phyloP scores from a whole-genome alignment of 2,329 filamentous ascomycete genomes.

The Monosporascus sp. region DNA sequence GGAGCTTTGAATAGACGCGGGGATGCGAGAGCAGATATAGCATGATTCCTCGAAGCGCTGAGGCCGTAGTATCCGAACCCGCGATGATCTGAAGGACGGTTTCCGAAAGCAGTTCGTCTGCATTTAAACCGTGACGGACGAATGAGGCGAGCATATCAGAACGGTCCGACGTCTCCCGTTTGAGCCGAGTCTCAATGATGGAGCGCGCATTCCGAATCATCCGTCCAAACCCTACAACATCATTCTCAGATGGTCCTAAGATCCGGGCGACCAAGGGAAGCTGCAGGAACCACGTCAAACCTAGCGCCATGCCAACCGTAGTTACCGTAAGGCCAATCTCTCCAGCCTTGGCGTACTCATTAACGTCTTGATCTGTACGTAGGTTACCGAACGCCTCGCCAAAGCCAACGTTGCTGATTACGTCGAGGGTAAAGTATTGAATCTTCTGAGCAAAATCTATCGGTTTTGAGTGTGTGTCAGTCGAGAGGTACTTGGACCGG shows the following conservation, averaged over 20 bases:
- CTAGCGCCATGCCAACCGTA: conserved; percentile 27
- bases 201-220: too few species aligned
- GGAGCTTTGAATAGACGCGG: conserved; percentile 35
- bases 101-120: conserved; percentile 25
- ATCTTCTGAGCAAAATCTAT: conserved; percentile 44
- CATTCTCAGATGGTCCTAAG: neutral
- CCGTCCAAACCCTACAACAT: neutral
- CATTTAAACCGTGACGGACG: conserved; percentile 19
- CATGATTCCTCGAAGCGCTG: conserved; percentile 40
- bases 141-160: conserved; percentile 28
- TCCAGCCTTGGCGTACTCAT: conserved; percentile 30
- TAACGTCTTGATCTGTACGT: conserved; percentile 37
- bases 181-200: neutral
- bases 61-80: conserved; percentile 52
- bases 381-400: conserved; percentile 47
- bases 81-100: conserved; percentile 38
- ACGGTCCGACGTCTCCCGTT: neutral
- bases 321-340: conserved; percentile 4
- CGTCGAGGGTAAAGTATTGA: conserved; percentile 49
- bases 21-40: conserved; percentile 44
- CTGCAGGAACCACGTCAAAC: conserved; percentile 21
- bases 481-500: conserved; percentile 33
- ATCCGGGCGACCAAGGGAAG: neutral
- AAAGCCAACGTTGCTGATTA: conserved; percentile 46
- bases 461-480: conserved; percentile 11